phyloP scores from a whole-genome alignment of 768 basidiomycete species.

The Coprinopsis cinerea region DNA sequence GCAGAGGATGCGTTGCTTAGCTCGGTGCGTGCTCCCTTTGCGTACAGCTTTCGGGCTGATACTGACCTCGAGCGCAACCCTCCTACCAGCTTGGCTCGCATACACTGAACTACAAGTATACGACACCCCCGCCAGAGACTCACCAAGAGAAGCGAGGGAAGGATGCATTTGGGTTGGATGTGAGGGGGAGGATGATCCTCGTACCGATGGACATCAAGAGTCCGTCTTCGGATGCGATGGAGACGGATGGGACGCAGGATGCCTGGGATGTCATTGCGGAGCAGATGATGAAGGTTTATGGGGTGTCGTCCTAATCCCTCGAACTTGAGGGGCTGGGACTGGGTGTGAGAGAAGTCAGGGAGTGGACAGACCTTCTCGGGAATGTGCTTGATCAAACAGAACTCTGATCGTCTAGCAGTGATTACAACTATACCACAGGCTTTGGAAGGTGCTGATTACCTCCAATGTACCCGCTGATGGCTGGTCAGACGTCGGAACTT shows the following conservation, averaged over 20 bases:
- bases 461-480: too few relatives aligned
- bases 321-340: too few relatives aligned
- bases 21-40: slow-evolving; percentile 37
- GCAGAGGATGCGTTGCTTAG: slow-evolving; percentile 78
- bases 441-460: too few relatives aligned
- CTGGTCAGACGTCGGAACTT: too few relatives aligned
- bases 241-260: slow-evolving; percentile 5
- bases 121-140: slow-evolving; percentile 42
- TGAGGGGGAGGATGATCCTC: slow-evolving; percentile 63
- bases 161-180: slow-evolving; percentile 70
- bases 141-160: slow-evolving; percentile 39
- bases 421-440: too few relatives aligned
- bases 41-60: background rate
- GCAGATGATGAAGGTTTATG: slow-evolving; percentile 4
- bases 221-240: background rate
- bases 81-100: slow-evolving; percentile 42
- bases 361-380: too few relatives aligned
- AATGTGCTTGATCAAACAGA: too few relatives aligned
- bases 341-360: too few relatives aligned
- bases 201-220: slow-evolving; percentile 28
- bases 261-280: slow-evolving; percentile 8
- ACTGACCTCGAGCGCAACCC: background rate
- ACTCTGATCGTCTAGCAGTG: too few relatives aligned
- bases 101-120: slow-evolving; percentile 46
- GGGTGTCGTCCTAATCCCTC: too few relatives aligned